Conservation (phyloP, 106 monocot species). For the Agapanthus africanus region DNA sequence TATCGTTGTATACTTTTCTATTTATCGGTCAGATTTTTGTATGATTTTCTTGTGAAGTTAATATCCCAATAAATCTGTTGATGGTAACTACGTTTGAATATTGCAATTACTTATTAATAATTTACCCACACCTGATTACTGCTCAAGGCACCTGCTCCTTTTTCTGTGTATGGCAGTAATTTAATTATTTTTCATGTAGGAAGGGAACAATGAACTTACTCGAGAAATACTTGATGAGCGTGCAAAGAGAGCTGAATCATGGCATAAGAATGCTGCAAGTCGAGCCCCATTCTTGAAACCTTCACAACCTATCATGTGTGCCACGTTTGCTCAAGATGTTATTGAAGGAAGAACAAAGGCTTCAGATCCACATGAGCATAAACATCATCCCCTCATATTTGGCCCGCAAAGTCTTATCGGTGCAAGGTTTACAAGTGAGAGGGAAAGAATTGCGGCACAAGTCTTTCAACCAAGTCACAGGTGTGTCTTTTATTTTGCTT, state of each 20-base stretch:
- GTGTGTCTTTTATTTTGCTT: slow-evolving; percentile 21
- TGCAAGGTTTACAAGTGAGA: slow-evolving; percentile 59
- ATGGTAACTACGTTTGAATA: no score
- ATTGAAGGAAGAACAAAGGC: slow-evolving; percentile 85
- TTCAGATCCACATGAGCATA: slow-evolving; percentile 76
- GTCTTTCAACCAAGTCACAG: slow-evolving; percentile 90
- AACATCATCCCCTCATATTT: slow-evolving; percentile 87
- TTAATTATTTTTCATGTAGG: slow-evolving; percentile 47
- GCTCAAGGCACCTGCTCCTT: no score
- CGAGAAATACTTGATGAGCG: slow-evolving; percentile 74
- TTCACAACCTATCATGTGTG: slow-evolving; percentile 79
- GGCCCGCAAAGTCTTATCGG: slow-evolving; percentile 82
- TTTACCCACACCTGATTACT: no score
- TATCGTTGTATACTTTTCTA: no score
- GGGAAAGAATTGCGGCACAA: slow-evolving; percentile 82
- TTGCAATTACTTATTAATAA: no score
- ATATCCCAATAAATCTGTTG: no score
- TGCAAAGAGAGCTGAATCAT: slow-evolving; percentile 54
- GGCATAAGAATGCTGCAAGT: slow-evolving; percentile 61
- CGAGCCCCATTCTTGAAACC: slow-evolving; percentile 58
- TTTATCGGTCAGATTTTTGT: no score
- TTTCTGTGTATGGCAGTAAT: neutral
- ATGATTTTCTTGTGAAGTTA: no score
- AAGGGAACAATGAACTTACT: slow-evolving; percentile 55
- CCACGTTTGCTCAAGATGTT: slow-evolving; percentile 98